These are phyloP conservation scores for Melanogaster broomeanus DNA, from an alignment of 768 basidiomycete species.

Conservation along the genomic window DNA sequence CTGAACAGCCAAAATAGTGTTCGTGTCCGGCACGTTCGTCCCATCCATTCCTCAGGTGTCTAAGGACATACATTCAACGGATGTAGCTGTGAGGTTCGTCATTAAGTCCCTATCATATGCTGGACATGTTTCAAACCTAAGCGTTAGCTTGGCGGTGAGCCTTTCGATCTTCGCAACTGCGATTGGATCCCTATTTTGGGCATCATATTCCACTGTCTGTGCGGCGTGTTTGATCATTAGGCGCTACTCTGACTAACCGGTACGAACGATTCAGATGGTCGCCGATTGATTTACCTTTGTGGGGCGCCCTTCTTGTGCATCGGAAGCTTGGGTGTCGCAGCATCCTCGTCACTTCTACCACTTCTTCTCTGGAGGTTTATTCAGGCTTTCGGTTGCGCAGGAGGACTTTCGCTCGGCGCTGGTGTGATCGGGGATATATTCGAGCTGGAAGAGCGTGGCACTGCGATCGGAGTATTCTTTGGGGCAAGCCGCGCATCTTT, in stretches of 20 bases:
- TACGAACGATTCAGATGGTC: slow-evolving; percentile 49
- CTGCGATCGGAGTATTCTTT: slow-evolving; percentile 56
- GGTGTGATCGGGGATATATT: slow-evolving; percentile 64
- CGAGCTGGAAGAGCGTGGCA: slow-evolving; percentile 49
- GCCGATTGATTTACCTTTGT: slow-evolving; percentile 58
- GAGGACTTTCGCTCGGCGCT: slow-evolving; percentile 52
- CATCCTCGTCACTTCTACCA: slow-evolving; percentile 42
- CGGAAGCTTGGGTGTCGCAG: slow-evolving; percentile 57
- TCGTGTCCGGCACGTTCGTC: slow-evolving; percentile 65
- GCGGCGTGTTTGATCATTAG: background rate
- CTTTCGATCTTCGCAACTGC: slow-evolving; percentile 45
- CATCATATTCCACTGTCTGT: slow-evolving; percentile 50
- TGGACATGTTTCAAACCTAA: background rate
- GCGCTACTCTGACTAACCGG: background rate
- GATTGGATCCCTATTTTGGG: slow-evolving; percentile 46
- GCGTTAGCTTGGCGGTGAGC: slow-evolving; percentile 44
- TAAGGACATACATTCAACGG: slow-evolving; percentile 55
- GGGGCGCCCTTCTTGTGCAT: slow-evolving; percentile 44
- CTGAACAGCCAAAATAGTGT: slow-evolving; percentile 41
- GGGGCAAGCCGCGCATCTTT: slow-evolving; percentile 37
- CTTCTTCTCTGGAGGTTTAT: slow-evolving; percentile 60
- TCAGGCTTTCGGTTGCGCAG: slow-evolving; percentile 60
- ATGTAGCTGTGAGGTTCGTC: slow-evolving; percentile 51
- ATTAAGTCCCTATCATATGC: no score
- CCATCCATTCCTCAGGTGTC: slow-evolving; percentile 72